Conservation (phyloP, 2,329 filamentous ascomycete species). For the Penicillium sp. region DNA sequence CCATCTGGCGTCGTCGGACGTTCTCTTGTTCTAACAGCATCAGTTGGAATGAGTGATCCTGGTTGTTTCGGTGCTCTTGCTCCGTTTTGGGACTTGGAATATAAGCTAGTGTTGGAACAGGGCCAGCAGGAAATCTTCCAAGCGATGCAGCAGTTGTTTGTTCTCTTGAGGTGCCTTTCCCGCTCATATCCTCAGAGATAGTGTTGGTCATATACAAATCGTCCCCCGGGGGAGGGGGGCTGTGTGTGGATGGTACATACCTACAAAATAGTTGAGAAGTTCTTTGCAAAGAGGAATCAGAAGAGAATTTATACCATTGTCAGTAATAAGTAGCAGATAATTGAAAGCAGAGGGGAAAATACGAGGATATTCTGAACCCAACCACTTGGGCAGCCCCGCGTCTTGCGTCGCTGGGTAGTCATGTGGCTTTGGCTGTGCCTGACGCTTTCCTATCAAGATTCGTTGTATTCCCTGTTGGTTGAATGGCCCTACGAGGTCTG, state of each 20-base stretch:
- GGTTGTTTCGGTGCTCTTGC: background rate
- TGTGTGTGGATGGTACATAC: background rate
- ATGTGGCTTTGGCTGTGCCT: background rate
- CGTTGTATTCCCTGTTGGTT: background rate
- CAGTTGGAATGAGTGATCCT: background rate
- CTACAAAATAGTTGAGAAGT: background rate
- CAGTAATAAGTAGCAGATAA: background rate
- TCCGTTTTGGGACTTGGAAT: background rate
- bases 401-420: background rate
- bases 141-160: background rate
- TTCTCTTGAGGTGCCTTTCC: background rate
- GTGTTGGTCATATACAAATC: constrained; percentile 2
- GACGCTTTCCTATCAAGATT: background rate
- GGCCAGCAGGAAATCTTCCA: background rate
- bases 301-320: background rate
- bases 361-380: background rate
- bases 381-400: background rate
- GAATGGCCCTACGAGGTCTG: too few relatives aligned
- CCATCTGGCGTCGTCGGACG: background rate
- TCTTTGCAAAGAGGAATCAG: background rate
- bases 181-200: constrained; percentile 1
- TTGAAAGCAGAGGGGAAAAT: background rate
- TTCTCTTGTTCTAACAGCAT: background rate
- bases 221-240: background rate
- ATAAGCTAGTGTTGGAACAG: background rate